Evolutionary conservation across 2,329 filamentous ascomycete species (phyloP).

Genomic region (Orbilia brochopaga): DNA sequence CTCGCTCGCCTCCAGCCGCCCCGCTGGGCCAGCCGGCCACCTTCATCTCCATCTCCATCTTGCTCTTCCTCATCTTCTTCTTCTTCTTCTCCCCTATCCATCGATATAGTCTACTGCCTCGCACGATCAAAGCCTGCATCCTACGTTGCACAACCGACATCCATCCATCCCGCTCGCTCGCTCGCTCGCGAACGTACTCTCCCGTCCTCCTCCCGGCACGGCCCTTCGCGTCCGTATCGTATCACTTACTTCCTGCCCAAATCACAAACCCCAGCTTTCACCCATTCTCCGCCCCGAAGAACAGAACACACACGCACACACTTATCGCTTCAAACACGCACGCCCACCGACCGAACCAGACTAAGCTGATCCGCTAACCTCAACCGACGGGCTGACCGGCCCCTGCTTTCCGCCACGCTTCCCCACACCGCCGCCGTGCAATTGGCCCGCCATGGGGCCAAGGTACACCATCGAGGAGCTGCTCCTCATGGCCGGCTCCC

Average conservation of each 20-base stretch:
- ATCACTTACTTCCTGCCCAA: constrained; percentile 15
- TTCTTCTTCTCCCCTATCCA: background rate
- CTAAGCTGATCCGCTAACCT: no score
- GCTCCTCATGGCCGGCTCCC: constrained; percentile 61
- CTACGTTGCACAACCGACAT: no score
- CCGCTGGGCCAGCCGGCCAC: constrained; percentile 5
- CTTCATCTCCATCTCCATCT: constrained; percentile 24
- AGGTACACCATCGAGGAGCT: constrained; percentile 63
- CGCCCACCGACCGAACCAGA: no score
- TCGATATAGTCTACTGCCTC: background rate
- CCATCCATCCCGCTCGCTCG: background rate
- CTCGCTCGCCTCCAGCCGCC: constrained; percentile 2
- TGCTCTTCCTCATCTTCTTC: background rate
- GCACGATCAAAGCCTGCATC: background rate
- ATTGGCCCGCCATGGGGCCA: constrained; percentile 50
- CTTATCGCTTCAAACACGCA: no score
- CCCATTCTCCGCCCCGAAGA: constrained; percentile 1
- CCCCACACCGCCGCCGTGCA: constrained; percentile 5
- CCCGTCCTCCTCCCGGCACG: constrained; percentile 21
- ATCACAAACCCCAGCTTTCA: constrained; percentile 10
- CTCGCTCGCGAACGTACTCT: background rate
- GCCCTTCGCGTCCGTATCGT: constrained; percentile 36
- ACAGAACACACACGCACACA: no score
- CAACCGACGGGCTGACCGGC: no score
- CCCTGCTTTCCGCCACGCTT: no score